Evolutionary conservation across 1,284 basidiomycete species (phyloP), one percentile per base, ranked within the genome.

Genomic region (Leccinum proximum): DNA sequence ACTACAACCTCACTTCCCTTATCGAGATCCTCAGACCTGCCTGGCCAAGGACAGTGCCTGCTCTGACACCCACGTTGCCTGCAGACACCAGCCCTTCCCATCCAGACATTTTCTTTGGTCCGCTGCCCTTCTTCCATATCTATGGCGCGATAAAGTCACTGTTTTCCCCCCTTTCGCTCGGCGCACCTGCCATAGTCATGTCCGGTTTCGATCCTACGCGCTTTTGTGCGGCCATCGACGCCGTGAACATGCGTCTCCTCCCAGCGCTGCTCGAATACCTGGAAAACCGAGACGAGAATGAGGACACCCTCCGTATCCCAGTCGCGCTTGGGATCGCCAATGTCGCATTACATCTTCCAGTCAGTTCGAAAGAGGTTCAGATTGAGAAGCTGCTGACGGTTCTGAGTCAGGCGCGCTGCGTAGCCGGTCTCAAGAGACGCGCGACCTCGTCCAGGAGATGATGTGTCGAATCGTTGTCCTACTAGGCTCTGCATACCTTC

Each of bases 371-470:
- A n/a, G 84, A 88, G 57, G 79, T 85, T 0, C 94, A 98, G 70
- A 86, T 97, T 53, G 80, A 86, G 1, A 87, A 91, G 54, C 81
- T 98, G 7, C 77, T 99, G 67, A 97, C 93, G 2, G 87, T 92
- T 14, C 83, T 98, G 58, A 88, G 90, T 64, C 95, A 97, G 72
- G 90, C 94, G 57, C 82, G 33, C 33, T 99, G 64, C 90, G 94
- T 11, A 96, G 94, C 77, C 93, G 90, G 73, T 95, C 96, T 26
- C 96, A 97, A 75, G 96, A 98, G 70, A 96, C 95, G 1, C 85
- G 97, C 64, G 96, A 98, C 72, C 83, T 97, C 48, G 87, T 91
- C 3, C 86, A 95, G 13, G 93, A 95, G 63, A 93, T 94, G 0
- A 79, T 98, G 6, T 89, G 88, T 74, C 93, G 92, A 65, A 95